Evolutionary conservation across 1,284 basidiomycete species (phyloP).

Genomic region (Apiotrichum siamense): DNA sequence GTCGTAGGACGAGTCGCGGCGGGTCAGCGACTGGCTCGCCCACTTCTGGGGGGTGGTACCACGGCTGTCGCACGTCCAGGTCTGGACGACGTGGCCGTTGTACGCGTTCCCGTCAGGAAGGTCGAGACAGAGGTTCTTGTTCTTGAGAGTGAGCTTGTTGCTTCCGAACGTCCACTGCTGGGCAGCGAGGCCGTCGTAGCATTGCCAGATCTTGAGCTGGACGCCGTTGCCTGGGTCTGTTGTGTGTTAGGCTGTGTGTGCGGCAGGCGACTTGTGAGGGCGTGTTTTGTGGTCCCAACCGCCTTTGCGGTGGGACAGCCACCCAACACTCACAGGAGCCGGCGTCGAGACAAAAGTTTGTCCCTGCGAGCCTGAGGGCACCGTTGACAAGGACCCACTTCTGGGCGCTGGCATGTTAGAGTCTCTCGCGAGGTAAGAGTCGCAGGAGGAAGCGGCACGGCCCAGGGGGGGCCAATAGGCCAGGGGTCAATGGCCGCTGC

Average conservation of each 20-base stretch:
- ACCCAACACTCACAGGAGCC: constrained; percentile 11
- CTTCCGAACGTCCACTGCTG: constrained; percentile 11
- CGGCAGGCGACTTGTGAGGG: too few relatives aligned
- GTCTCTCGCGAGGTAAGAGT: too few relatives aligned
- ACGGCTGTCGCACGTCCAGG: constrained; percentile 9
- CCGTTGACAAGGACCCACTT: constrained; percentile 5
- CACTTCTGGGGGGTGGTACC: constrained; percentile 16
- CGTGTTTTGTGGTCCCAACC: too few relatives aligned
- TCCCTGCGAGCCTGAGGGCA: constrained; percentile 22
- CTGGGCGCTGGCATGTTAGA: constrained; percentile 5
- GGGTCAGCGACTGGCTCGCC: neutral
- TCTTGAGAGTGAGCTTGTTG: constrained; percentile 9
- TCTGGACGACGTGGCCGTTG: constrained; percentile 9
- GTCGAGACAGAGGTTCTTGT: constrained; percentile 14
- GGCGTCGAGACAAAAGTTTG: constrained; percentile 35
- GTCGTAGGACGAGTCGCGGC: neutral
- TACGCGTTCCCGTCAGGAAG: constrained; percentile 3
- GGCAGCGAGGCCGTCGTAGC: constrained; percentile 4
- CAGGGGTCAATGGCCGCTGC: too few relatives aligned
- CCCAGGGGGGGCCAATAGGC: too few relatives aligned
- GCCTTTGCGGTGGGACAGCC: too few relatives aligned
- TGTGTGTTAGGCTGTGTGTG: neutral
- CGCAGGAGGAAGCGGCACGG: too few relatives aligned
- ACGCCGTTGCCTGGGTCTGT: constrained; percentile 8
- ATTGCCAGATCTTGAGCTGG: constrained; percentile 14